Evolutionary conservation across 768 basidiomycete genomes (phyloP).

Genomic region (Nidula microcarpa): DNA sequence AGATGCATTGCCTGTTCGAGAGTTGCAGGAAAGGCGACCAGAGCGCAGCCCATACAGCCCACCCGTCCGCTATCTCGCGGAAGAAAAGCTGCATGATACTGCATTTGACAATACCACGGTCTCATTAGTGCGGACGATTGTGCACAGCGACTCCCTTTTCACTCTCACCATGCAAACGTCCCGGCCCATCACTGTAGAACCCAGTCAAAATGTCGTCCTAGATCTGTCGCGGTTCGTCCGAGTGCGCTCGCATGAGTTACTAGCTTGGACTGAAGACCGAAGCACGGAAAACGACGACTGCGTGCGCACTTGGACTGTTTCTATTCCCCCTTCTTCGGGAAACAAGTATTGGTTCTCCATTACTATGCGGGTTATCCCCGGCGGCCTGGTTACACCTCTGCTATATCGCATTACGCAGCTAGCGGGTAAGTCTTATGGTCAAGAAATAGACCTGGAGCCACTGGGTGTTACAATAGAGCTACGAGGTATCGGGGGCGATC

Average conservation of each 20-base stretch:
- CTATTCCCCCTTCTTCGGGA: slow-evolving; percentile 27
- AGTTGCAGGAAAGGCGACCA: slow-evolving; percentile 24
- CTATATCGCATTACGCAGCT: slow-evolving; percentile 53
- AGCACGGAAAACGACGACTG: slow-evolving; percentile 55
- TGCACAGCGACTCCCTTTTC: slow-evolving; percentile 47
- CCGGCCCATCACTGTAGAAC: slow-evolving; percentile 25
- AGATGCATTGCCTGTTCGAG: slow-evolving; percentile 52
- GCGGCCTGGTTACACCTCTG: slow-evolving; percentile 52
- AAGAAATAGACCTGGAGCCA: slow-evolving; percentile 37
- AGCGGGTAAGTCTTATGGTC: too few species aligned
- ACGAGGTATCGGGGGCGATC: neutral
- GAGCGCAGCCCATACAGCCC: slow-evolving; percentile 54
- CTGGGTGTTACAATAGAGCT: too few species aligned
- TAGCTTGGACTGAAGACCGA: slow-evolving; percentile 9
- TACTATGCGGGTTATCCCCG: slow-evolving; percentile 53
- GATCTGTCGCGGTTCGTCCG: slow-evolving; percentile 20
- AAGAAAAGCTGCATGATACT: too few species aligned
- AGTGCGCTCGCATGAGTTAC: neutral
- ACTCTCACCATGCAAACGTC: slow-evolving; percentile 48
- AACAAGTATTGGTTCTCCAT: slow-evolving; percentile 29
- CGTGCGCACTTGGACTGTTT: slow-evolving; percentile 64
- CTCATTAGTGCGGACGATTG: slow-evolving; percentile 29
- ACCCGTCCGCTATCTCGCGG: slow-evolving; percentile 47
- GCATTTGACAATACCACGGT: too few species aligned
- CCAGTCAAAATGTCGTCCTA: slow-evolving; percentile 54